Conservation (phyloP, 805 yeast species). For the Ogataea parapolymorpha region DNA sequence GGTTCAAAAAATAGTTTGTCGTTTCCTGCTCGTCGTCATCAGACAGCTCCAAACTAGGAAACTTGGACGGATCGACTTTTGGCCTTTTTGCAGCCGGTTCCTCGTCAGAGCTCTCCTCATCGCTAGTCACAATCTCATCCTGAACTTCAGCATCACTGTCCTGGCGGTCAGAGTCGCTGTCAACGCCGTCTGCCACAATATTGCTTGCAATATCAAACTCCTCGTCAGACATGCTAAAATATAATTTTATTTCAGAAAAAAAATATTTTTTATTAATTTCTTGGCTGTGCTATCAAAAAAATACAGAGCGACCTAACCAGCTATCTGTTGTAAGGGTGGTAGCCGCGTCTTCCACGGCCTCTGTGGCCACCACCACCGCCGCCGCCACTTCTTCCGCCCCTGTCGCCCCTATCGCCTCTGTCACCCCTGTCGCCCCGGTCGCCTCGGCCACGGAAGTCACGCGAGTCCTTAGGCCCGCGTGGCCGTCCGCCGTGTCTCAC, state of each 20-base stretch:
- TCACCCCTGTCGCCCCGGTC: conserved; percentile 6
- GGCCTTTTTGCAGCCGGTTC: conserved; percentile 29
- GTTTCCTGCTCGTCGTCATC: conserved; percentile 42
- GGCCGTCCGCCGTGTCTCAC: conserved; percentile 21
- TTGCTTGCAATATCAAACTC: conserved; percentile 62
- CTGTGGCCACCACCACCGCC: conserved; percentile 10
- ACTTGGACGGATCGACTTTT: conserved; percentile 23
- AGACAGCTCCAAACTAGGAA: conserved; percentile 43
- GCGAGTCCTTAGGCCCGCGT: conserved; percentile 18
- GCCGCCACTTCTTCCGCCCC: conserved; percentile 20
- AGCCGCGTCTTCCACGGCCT: conserved; percentile 17
- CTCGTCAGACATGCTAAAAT: conserved; percentile 28
- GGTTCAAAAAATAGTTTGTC: conserved; percentile 39
- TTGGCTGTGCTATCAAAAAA: conserved; percentile 7
- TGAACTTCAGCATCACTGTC: conserved; percentile 37
- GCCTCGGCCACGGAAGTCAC: conserved; percentile 14
- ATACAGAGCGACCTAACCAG: not conserved
- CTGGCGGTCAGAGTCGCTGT: conserved; percentile 20
- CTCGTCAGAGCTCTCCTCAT: conserved; percentile 49
- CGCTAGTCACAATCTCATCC: conserved; percentile 51
- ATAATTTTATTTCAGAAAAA: not conserved
- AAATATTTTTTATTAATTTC: conserved; percentile 9
- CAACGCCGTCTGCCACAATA: conserved; percentile 44
- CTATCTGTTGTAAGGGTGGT: conserved; percentile 33
- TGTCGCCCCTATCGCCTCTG: conserved; percentile 1